A percentile compares a stretch with the other conserved stretches of the same genome.
Evolutionary conservation across 768 basidiomycete species (phyloP).

Genomic region (Auricularia heimuer): DNA sequence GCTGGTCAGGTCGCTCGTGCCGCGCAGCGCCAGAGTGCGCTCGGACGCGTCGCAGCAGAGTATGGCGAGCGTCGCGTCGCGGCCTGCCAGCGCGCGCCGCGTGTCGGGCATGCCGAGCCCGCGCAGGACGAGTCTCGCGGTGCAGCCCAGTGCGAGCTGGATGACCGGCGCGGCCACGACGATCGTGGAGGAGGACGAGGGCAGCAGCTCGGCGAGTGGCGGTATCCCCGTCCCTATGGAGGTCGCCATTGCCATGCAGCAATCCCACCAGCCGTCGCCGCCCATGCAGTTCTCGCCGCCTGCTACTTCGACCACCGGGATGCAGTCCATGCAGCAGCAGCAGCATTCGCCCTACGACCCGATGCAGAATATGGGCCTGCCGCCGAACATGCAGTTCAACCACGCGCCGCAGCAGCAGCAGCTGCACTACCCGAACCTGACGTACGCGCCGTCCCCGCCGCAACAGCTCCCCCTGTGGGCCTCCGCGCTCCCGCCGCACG

Average conservation of each 20-base stretch:
- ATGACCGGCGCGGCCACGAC: background rate
- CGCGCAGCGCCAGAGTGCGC: background rate
- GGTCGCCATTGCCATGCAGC: too few species aligned
- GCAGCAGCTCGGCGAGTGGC: background rate
- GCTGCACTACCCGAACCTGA: background rate
- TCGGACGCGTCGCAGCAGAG: background rate
- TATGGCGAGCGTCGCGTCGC: background rate
- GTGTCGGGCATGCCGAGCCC: background rate
- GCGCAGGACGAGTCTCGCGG: background rate
- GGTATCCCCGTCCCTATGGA: too few species aligned
- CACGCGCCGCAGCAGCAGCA: too few species aligned
- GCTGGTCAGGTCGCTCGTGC: background rate
- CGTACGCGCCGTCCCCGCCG: background rate
- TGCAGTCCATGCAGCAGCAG: too few species aligned
- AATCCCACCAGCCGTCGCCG: too few species aligned
- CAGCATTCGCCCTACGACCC: too few species aligned
- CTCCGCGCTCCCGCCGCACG: background rate
- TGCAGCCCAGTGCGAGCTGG: background rate
- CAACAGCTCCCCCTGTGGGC: background rate
- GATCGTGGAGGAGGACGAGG: background rate
- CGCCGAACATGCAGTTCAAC: too few species aligned
- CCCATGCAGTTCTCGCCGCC: too few species aligned
- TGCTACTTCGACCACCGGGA: too few species aligned
- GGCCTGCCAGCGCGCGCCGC: background rate
- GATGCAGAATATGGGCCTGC: too few species aligned